Base-by-base conservation (phyloP, 345 rosid species). In the Citropsis articulata region DNA sequence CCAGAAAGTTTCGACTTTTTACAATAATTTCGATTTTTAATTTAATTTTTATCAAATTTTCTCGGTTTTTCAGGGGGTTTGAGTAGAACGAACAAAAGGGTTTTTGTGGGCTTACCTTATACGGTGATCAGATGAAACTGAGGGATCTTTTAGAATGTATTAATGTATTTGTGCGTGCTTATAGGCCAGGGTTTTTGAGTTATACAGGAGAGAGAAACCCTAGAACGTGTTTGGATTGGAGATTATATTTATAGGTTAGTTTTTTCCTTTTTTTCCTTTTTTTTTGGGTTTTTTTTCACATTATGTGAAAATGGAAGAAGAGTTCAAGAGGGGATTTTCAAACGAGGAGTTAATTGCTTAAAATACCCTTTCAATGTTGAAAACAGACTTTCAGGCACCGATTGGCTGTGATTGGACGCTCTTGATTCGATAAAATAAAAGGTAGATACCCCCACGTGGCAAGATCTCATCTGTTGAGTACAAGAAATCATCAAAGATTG, bases 71-170 rank as follows among this genome's bases (percentile, higher is more conserved):
- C 60, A 9, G 18, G 53, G 27, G 6, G n/a, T 64, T 9, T 30
- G 36, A 27, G 64, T 1, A 38, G 57, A 61, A 38, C 42, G 7
- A 27, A 69, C 13, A 69, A 3, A 72, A 6, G 75, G 55, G 75
- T 24, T 63, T 62, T 55, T 35, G 65, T 69, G 53, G 69, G 69
- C 81, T 80, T 83, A 78, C 83, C 83, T 81, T 56, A 40, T 4
- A 13, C 60, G 4, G 42, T 71, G 70, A 77, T 60, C 75, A 77
- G 75, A 77, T 77, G 62, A 62, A 61, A 62, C 56, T 16, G 71
- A 36, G 70, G 64, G 80, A 71, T n/a, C 72, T 42, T 69, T 27
- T 60, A 73, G 22, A 31, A 72, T 48, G 75, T 48, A 57, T 6
- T 56, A 38, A 64, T 42, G 4, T 66, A 14, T 3, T 14, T 5